Evolutionary conservation across 2,329 filamentous ascomycete species (phyloP), one percentile per base, ranked within the genome.

Genomic region (Curvularia lunata): DNA sequence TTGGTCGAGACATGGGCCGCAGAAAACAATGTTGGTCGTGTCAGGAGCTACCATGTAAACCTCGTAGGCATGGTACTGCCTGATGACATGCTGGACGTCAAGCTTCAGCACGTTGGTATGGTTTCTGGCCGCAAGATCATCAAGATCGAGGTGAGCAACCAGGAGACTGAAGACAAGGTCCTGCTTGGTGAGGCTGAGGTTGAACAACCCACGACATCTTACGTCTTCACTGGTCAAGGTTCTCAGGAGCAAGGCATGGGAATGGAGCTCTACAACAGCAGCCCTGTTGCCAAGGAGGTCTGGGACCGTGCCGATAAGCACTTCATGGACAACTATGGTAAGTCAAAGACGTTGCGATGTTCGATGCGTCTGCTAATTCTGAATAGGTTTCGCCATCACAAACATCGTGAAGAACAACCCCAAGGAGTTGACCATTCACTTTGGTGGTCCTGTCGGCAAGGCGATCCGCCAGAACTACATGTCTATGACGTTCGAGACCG

Each of bases 361-460:
- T 28, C 23, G 8, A 9, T 48, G 9, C 18, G 19, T 19, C 23
- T 25, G 34, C 65, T 76, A 69, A 76, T 45, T 19, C 40, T 18
- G 6, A 46, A n/a, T 57, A 92, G 89, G 91, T 71, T 97, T 99
- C 74, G 93, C 93, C 5, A 99, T 99, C 72, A 96, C 93, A 75
- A 93, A 98, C 80, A 99, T 99, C 72, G 95, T 99, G 78, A 96
- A 92, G 85, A 99, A 98, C 84, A 99, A 99, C 81, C 95, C 95
- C 64, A 97, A 97, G 84, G 95, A 98, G 81, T 88, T 99, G 54
- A 99, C 96, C 5, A 91, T 99, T 65, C 91, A 99, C 83, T 99
- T 99, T 74, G 95, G 96, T 81, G 95, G 95, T 48, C 92, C 95
- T 61, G 91, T 92, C 58, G 95, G 95, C 75, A 99, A 98, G 82